Base-by-base conservation (phyloP, 768 basidiomycete species). In the Leccinum obscurum region DNA sequence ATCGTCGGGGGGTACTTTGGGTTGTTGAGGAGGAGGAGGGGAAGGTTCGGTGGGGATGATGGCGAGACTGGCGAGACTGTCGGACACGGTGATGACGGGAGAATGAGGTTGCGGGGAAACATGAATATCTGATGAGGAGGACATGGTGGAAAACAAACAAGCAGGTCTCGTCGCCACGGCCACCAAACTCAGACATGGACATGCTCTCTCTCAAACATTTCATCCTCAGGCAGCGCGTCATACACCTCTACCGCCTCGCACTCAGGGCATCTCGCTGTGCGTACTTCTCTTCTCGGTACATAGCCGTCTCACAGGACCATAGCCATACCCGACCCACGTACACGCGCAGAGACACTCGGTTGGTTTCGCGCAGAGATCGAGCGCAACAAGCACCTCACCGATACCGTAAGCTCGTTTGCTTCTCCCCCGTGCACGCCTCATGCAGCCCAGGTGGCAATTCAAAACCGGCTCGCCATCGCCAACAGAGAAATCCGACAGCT, bases 351-450 rank as follows among this genome's bases (percentile, higher is more conserved):
- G 66, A 90, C 90, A 0, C 73, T 91, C 7, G 67, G 71, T 22
- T 93, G 90, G 89, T 83, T 92, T 72, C 85, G 91, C 30, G 68
- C 75, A 53, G 89, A 92, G 72, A 83, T 92, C 64, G 86, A 90
- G 68, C 77, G 84, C 60, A 86, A 85, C 65, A 80, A 72, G 60
- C 70, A 85, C 66, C 67, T 89, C 44, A 70, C 77, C 11, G 86
- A 92, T 68, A 71, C 77, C 62, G 90, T 92, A 66, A 68, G 72
- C 52, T 1, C 34, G 11, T 52, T 44, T 22, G 6, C 8, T 50
- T n/a, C 2, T 9, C 11, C 26, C 28, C 34, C 26, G 51, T 35
- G 28, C 54, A 20, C 22, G 6, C 59, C 65, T 68, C 62, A 75
- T 55, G 10, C 22, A 49, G 37, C 39, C 55, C 68, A 91, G 90